A percentile compares a stretch with the other conserved stretches of the same genome.
Evolutionary conservation across 2,329 filamentous ascomycete genomes (phyloP).

Genomic region (Acarospora socialis): DNA sequence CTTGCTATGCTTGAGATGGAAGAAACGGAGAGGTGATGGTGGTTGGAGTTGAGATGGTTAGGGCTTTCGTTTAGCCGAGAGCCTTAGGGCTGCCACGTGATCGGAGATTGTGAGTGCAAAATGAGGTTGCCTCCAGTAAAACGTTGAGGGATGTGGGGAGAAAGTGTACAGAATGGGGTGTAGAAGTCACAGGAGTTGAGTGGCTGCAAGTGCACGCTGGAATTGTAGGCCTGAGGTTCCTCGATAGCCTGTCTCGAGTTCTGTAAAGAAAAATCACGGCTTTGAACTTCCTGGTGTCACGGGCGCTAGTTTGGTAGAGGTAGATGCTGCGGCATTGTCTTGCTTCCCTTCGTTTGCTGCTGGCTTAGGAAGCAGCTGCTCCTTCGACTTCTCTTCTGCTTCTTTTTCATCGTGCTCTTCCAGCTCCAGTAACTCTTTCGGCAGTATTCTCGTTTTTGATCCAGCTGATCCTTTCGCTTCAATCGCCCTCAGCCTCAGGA

Average conservation of each 20-base stretch:
- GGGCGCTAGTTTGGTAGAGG: too few species aligned
- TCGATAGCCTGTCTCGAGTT: neutral
- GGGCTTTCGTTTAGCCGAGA: neutral
- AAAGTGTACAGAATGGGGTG: too few species aligned
- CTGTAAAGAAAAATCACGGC: too few species aligned
- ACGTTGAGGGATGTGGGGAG: too few species aligned
- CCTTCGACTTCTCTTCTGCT: conserved; percentile 4
- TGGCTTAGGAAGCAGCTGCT: conserved; percentile 6
- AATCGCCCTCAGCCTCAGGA: conserved; percentile 25
- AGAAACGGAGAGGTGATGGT: neutral
- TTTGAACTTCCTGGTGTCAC: too few species aligned
- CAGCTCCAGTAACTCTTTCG: conserved; percentile 10
- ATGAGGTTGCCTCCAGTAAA: too few species aligned
- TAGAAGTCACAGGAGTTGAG: too few species aligned
- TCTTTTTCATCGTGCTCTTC: conserved; percentile 11
- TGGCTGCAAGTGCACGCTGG: too few species aligned
- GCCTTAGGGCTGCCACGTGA: too few species aligned
- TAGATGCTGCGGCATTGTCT: neutral
- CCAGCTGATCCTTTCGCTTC: conserved; percentile 14
- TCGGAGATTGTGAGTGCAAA: too few species aligned
- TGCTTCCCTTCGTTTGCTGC: neutral
- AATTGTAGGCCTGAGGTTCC: neutral
- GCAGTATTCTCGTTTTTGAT: conserved; percentile 9
- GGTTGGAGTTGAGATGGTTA: neutral
- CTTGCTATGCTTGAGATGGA: neutral